Base-by-base conservation (phyloP, 352 stramenopile genomes). In the Phytophthora kernoviae region DNA sequence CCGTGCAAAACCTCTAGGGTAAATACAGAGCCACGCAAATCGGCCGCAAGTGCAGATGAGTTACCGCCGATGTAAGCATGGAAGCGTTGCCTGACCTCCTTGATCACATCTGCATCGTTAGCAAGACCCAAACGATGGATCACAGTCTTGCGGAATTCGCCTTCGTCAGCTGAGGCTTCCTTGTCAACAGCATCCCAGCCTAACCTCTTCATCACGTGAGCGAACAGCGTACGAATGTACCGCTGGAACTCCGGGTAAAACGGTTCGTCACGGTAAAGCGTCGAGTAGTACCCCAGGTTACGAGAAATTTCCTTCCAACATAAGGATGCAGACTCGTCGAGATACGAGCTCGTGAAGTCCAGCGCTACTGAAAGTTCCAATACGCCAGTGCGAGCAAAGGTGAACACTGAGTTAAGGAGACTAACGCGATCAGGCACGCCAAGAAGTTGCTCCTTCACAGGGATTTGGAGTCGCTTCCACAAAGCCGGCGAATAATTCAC, bases 401-500 rank as follows among this genome's bases (percentile, higher is more conserved):
- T 84, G 74, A 98, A 98, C 12, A 83, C 75, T 56, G 98, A 96
- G 58, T 81, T 92, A 6, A 99, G 51, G 20, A 99, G 65, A 24
- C 93, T 96, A 33, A 97, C 90, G 8, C 96, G 88, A 65, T 99
- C 96, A 6, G 86, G 76, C 17, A 93, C 76, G 11, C 60, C 70
- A 30, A 98, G 65, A 54, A 71, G 49, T 3, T 70, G 54, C 14
- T 79, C 67, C 44, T 73, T 69, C 15, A 87, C 68, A 14, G 75
- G 74, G 79, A 68, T 77, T 36, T 86, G 75, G 5, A 98, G 77
- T 15, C 80, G 77, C 24, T 85, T 76, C 71, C 97, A 93, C 75
- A 98, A 86, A 33, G 87, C 81, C 5, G 80, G 67, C 5, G 88
- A 86, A 67, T 98, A 98, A 49, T 96, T 94, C n/a, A 98, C 93